Conservation (phyloP, 352 stramenopile genomes). For the Aphanomyces invadans region DNA sequence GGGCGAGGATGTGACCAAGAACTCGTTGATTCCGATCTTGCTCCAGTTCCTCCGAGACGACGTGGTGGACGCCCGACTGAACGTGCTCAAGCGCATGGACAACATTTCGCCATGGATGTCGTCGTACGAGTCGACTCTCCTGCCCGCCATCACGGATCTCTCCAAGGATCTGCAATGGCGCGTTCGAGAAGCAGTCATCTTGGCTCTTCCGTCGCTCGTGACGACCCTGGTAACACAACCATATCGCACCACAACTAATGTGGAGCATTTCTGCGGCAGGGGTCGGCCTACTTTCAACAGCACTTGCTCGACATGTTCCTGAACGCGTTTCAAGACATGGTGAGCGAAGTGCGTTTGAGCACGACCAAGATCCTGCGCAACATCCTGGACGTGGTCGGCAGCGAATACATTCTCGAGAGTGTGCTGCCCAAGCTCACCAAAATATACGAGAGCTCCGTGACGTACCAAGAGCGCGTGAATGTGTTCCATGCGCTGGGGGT, state of each 20-base stretch:
- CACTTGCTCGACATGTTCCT: slow-evolving; percentile 85
- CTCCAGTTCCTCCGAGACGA: slow-evolving; percentile 81
- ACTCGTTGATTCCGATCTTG: slow-evolving; percentile 60
- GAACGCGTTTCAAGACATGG: slow-evolving; percentile 88
- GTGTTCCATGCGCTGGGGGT: slow-evolving; percentile 61
- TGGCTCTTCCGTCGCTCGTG: slow-evolving; percentile 86
- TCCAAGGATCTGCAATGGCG: slow-evolving; percentile 90
- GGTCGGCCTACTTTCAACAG: slow-evolving; percentile 75
- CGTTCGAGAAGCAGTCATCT: slow-evolving; percentile 87
- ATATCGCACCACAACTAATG: slow-evolving; percentile 27
- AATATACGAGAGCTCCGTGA: slow-evolving; percentile 81
- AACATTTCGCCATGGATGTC: slow-evolving; percentile 85
- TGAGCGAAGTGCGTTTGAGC: slow-evolving; percentile 92
- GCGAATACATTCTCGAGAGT: slow-evolving; percentile 79
- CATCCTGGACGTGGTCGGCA: slow-evolving; percentile 67
- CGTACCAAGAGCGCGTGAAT: slow-evolving; percentile 82
- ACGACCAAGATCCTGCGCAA: slow-evolving; percentile 78
- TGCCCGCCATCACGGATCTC: slow-evolving; percentile 87
- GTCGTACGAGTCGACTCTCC: slow-evolving; percentile 70
- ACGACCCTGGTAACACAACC: slow-evolving; percentile 68
- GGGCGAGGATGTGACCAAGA: slow-evolving; percentile 86
- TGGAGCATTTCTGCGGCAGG: slow-evolving; percentile 43
- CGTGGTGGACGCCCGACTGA: slow-evolving; percentile 89
- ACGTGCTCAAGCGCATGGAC: slow-evolving; percentile 91
- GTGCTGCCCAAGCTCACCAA: slow-evolving; percentile 64